Base-by-base conservation (phyloP, 2,329 filamentous ascomycete species). In the Aspergillus floridensis region DNA sequence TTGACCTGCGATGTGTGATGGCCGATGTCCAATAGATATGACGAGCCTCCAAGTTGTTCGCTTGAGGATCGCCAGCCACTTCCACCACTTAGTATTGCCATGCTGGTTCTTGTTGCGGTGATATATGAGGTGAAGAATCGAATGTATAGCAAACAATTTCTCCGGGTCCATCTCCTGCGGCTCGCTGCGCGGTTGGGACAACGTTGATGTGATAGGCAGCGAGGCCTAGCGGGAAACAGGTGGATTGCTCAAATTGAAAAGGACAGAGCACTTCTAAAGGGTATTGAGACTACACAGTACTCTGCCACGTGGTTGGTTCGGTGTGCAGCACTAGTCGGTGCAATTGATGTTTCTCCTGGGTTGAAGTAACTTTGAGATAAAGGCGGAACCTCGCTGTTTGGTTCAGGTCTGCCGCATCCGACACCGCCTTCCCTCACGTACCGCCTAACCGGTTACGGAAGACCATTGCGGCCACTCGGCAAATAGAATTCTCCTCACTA, bases 91-190 rank as follows among this genome's bases (percentile, higher is more conserved):
- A 31, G 88, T 84, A 63, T 84, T 82, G 57, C 87, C 87, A 75
- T 98, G 93, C 78, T 98, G 93, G 78, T 97, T 98, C 71, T 88
- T 88, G 80, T 97, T 95, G 68, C 92, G 91, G 72, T 91, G 87
- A 75, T 88, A 85, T 68, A 96, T 85, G 65, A 90, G 84, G 69
- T 88, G 82, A 49, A 97, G 85, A 50, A 69, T 77, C 59, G 70
- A 81, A 55, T 72, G 67, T 5, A 75, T 65, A 5, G 65, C 62
- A 35, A 60, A 59, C 11, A 77, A 62, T 41, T 72, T 66, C 26
- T 70, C 61, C 19, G 63, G 49, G 22, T 76, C 72, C 70, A 74
- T 75, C 51, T 44, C 41, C 53, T 44, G 38, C 38, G 14, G 14
- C 6, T 44, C 16, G 38, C 16, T 44, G 16, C 16, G 16, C 38